These are phyloP conservation scores for Pythium sp. DNA, from an alignment of 352 stramenopile genomes.

Conservation along the genomic window DNA sequence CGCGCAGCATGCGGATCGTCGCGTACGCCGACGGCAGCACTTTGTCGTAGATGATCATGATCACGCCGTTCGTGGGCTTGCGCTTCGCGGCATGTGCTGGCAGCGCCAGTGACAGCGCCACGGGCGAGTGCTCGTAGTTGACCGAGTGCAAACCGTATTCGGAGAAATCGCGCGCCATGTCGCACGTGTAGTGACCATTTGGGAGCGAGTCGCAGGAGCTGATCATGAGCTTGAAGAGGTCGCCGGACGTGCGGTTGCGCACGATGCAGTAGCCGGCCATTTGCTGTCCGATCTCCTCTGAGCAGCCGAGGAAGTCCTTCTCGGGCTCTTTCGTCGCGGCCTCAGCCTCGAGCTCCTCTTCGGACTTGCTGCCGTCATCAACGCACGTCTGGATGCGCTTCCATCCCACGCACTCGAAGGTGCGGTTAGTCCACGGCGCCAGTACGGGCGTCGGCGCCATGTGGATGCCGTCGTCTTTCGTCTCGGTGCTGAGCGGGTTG, in stretches of 20 bases:
- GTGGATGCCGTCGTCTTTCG: slow-evolving; percentile 54
- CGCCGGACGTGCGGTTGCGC: slow-evolving; percentile 76
- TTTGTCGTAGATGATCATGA: slow-evolving; percentile 87
- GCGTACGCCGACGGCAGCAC: slow-evolving; percentile 76
- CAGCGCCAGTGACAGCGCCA: slow-evolving; percentile 69
- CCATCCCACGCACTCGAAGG: slow-evolving; percentile 85
- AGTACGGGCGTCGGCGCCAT: slow-evolving; percentile 56
- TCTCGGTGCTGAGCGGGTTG: slow-evolving; percentile 71
- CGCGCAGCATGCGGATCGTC: slow-evolving; percentile 73
- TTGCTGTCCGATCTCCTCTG: slow-evolving; percentile 58
- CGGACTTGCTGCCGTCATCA: slow-evolving; percentile 39
- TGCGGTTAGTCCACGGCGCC: slow-evolving; percentile 68
- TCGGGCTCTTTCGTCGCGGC: slow-evolving; percentile 40
- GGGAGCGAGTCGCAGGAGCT: slow-evolving; percentile 69
- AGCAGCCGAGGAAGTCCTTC: slow-evolving; percentile 73
- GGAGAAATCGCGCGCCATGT: slow-evolving; percentile 81
- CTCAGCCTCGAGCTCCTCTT: slow-evolving; percentile 19
- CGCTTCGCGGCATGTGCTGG: slow-evolving; percentile 40
- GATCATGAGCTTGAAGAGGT: slow-evolving; percentile 81
- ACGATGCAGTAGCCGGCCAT: slow-evolving; percentile 86
- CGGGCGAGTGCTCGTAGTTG: slow-evolving; percentile 62
- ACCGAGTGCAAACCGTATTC: slow-evolving; percentile 73
- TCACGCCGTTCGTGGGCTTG: slow-evolving; percentile 62
- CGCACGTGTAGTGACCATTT: slow-evolving; percentile 73
- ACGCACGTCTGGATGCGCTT: slow-evolving; percentile 78